phyloP scores from a whole-genome alignment of 768 basidiomycete genomes.

The Mycena metata region DNA sequence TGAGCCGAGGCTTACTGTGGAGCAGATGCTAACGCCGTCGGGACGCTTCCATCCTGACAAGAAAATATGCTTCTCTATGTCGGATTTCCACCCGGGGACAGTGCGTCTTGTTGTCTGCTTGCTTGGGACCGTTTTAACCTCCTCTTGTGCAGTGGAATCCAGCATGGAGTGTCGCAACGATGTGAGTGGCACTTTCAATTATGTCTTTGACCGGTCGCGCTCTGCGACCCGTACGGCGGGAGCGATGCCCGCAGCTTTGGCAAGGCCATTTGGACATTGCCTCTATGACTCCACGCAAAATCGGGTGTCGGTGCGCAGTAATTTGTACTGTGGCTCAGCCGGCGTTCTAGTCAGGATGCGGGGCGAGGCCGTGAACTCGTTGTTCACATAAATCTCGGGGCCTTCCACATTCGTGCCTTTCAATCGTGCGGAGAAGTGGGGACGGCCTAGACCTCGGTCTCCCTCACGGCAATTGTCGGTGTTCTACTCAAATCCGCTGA shows the following conservation, averaged over 20 bases:
- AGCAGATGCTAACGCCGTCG: conserved; percentile 90
- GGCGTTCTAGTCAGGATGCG: conserved; percentile 9
- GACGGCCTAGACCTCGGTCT: too few relatives aligned
- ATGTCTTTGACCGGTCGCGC: too few relatives aligned
- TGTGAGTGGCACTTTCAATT: conserved; percentile 66
- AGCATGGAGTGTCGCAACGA: conserved; percentile 95
- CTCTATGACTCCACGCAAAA: too few relatives aligned
- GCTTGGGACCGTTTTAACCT: conserved; percentile 6
- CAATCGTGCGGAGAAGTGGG: too few relatives aligned
- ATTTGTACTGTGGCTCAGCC: not conserved
- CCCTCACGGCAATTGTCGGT: too few relatives aligned
- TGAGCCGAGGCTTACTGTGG: conserved; percentile 14
- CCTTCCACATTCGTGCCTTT: too few relatives aligned
- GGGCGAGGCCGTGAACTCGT: not conserved
- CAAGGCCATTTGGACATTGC: too few relatives aligned
- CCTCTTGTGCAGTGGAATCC: conserved; percentile 83
- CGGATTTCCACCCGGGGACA: conserved; percentile 92
- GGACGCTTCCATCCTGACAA: conserved; percentile 92
- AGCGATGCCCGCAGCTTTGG: too few relatives aligned
- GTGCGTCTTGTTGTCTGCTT: conserved; percentile 59
- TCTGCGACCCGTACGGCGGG: too few relatives aligned
- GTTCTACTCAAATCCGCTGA: too few relatives aligned
- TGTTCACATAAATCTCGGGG: not conserved
- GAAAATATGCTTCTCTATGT: conserved; percentile 99
- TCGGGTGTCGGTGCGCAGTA: too few relatives aligned